Base-by-base conservation (phyloP, 495 filamentous ascomycete species). In the Penicillium canariense region DNA sequence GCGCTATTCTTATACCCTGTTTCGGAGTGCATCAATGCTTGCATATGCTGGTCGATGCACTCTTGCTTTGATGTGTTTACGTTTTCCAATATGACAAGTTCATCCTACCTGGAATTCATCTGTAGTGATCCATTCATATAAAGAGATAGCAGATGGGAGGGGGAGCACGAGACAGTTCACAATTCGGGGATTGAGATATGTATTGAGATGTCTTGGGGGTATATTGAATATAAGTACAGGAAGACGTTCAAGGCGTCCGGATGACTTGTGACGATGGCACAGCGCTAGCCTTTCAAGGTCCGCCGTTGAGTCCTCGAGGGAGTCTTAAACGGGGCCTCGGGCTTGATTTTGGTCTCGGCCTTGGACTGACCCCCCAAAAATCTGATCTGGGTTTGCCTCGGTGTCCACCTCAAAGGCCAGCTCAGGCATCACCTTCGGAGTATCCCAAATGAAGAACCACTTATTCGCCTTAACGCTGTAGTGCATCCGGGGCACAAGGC, bases 401-500 rank as follows among this genome's bases (percentile, higher is more conserved):
- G 35, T 30, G 12, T 50, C 36, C n/a, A 67, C 18, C 18, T 54
- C 32, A 31, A 56, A 54, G 3, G 46, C 50, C 15, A 68, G 22
- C 3, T 31, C 22, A 5, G 61, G 60, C 26, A 57, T 9, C 4
- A 46, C 12, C 25, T 65, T 63, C 8, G 55, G 42, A 5, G 48
- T 50, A 20, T 71, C 64, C 69, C 69, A 74, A 2, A 43, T 28
- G 45, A 74, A 70, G 1, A 26, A 28, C 39, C 36, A 54, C 42
- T 58, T 72, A 9, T 56, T 27, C 0, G 50, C 46, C 2, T 10
- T 20, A 0, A 32, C 30, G 47, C 71, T 60, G 56, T 62, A 70
- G 5, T 43, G 44, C 54, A 67, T 65, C 2, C 66, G 59, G 11
- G 79, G 77, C 15, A 74, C 68, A 23, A 74, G 50, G 42, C 54